Evolutionary conservation across 257 asterid species (phyloP).

Genomic region (Salvia rosmarinus): DNA sequence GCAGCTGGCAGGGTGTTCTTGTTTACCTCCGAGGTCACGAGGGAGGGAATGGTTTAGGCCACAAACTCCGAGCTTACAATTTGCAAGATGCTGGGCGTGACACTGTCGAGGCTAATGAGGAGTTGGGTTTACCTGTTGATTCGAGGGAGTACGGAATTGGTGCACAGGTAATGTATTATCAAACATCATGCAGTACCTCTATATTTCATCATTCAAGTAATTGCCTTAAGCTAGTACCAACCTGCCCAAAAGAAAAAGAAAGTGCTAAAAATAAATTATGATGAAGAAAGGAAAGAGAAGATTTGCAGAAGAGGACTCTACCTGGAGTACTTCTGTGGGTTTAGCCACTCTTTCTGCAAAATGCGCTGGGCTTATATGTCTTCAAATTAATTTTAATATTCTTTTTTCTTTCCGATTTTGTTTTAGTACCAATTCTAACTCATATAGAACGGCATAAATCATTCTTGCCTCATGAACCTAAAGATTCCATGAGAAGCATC

Average conservation of each 20-base stretch:
- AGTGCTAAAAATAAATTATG: not conserved
- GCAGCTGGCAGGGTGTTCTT: conserved; percentile 89
- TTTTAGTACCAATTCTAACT: not conserved
- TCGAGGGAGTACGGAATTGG: conserved; percentile 98
- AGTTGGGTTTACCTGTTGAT: conserved; percentile 92
- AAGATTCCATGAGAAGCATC: not conserved
- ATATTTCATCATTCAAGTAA: not conserved
- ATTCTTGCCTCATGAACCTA: not conserved
- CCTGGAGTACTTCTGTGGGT: not conserved
- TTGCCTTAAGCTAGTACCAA: not conserved
- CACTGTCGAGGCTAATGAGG: conserved; percentile 96
- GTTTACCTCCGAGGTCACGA: conserved; percentile 99
- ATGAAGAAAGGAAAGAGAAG: not conserved
- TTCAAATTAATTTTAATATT: not conserved
- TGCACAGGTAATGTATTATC: conserved; percentile 76
- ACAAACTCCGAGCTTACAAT: conserved; percentile 92
- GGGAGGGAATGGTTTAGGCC: conserved; percentile 99
- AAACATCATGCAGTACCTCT: not conserved
- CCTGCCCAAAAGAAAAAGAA: not conserved
- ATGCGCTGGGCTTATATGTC: not conserved
- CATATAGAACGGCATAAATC: not conserved
- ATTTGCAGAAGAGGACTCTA: not conserved
- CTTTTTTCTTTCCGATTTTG: too few relatives aligned
- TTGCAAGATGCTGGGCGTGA: conserved; percentile 94
- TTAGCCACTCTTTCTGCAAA: not conserved